Evolutionary conservation across 148 eudicot species (phyloP), one percentile per base, ranked within the genome.

Genomic region (Chenopodium suecicum): DNA sequence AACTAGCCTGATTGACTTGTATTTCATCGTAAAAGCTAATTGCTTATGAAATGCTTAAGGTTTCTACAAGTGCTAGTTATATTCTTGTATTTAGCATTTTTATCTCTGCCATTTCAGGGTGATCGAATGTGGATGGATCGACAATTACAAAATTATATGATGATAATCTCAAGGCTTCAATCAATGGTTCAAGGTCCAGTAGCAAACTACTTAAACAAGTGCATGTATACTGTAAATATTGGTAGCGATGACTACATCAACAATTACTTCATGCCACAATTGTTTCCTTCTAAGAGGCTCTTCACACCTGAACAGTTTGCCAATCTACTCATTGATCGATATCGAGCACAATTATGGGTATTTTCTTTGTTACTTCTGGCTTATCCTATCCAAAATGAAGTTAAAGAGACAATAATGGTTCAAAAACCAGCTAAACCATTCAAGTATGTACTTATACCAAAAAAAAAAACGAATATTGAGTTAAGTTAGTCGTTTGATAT

Each of bases 211-310:
- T 70, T 82, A 62, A 76, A 68, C 47, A 69, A 76, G 60, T 82
- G 84, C 32, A 69, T 76, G 27, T 82, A 82, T 48, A 48, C 84
- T 1, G 85, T 88, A 7, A 86, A 82, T 70, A 87, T 87, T 20
- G 93, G 94, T 48, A 89, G 83, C 60, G 88, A 91, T 25, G 96
- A 92, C 44, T 92, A 90, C 77, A 70, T 92, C 29, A 91, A 89
- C 80, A 91, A 92, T 70, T 91, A 89, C 83, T 88, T 84, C 14
- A 27, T 81, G 84, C 92, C 91, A 14, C 0, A 75, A 5, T 37
- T 5, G 0, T 88, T 83, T 79, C 78, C 87, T 2, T 54, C 87
- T 31, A 86, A 70, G 22, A 9, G 0, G 2, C 9, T 66, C 10
- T 85, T 20, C 31, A 78, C 71, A 22, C 83, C 86, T 8, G 87